Conservation (phyloP, 257 asterid genomes). For the Ligustrum vulgare region DNA sequence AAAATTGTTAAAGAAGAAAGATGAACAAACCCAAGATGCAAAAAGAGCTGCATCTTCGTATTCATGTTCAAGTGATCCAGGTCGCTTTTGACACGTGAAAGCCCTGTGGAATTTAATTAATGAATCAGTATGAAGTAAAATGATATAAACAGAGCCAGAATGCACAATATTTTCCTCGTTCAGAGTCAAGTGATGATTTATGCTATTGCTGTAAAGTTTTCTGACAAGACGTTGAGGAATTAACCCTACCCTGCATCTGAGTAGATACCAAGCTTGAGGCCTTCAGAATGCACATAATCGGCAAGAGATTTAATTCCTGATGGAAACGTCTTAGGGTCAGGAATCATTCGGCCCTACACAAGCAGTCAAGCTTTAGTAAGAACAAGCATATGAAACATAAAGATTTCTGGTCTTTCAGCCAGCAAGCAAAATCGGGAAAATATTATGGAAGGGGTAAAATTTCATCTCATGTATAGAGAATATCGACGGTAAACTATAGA, state of each 20-base stretch:
- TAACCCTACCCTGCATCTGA: conserved; percentile 95
- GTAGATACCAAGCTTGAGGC: conserved; percentile 91
- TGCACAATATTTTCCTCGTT: not conserved
- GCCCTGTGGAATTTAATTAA: conserved; percentile 42
- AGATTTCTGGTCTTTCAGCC: conserved; percentile 1
- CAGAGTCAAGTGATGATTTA: conserved; percentile 2
- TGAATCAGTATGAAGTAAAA: conserved; percentile 27
- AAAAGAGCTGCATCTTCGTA: conserved; percentile 72
- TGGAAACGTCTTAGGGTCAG: conserved; percentile 70
- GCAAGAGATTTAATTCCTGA: conserved; percentile 89
- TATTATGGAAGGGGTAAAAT: not conserved
- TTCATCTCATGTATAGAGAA: not conserved
- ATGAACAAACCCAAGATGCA: conserved; percentile 89
- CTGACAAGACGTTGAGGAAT: conserved; percentile 19
- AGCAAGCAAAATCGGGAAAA: not conserved
- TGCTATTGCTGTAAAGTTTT: conserved; percentile 11
- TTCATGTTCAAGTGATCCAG: conserved; percentile 91
- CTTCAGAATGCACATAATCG: conserved; percentile 85
- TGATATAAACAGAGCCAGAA: not conserved
- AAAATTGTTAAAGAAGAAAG: conserved; percentile 1
- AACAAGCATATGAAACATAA: not conserved
- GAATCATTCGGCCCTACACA: conserved; percentile 71
- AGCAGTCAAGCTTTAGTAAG: conserved; percentile 16
- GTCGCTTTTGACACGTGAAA: conserved; percentile 85
- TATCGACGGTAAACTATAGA: conserved; percentile 11